Conservation (phyloP, 2,329 filamentous ascomycete genomes). For the Nothopassalora personata region DNA sequence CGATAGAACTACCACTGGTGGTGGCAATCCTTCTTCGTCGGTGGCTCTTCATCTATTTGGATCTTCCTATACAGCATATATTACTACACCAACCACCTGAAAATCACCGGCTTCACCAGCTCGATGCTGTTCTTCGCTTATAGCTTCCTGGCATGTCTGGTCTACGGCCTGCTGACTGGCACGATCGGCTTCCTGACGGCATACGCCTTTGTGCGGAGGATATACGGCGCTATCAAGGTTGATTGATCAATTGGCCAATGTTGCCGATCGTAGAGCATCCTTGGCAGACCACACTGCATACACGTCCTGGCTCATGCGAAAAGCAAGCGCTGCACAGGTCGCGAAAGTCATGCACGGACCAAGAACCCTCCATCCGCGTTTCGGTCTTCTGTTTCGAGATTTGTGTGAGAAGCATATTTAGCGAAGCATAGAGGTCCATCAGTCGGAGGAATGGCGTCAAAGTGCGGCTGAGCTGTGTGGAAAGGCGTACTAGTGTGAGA, state of each 20-base stretch:
- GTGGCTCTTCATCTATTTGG: conserved; percentile 71
- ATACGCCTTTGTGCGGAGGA: conserved; percentile 76
- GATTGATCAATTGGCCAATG: conserved; percentile 24
- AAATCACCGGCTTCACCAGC: conserved; percentile 74
- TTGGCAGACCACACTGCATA: background rate
- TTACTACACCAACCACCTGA: conserved; percentile 76
- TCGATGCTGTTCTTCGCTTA: conserved; percentile 81
- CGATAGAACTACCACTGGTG: conserved; percentile 77
- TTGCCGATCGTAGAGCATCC: background rate
- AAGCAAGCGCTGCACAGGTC: conserved; percentile 6
- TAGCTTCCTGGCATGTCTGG: conserved; percentile 71
- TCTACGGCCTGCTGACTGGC: conserved; percentile 75
- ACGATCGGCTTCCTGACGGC: conserved; percentile 80
- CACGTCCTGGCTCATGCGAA: background rate
- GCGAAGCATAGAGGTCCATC: background rate
- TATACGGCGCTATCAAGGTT: conserved; percentile 55
- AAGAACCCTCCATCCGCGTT: background rate
- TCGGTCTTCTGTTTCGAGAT: background rate
- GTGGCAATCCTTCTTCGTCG: conserved; percentile 82
- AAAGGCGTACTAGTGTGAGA: background rate
- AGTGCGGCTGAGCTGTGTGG: too few species aligned
- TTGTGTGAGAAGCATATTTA: background rate
- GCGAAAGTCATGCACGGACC: background rate
- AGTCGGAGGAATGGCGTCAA: background rate
- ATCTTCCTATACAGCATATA: conserved; percentile 77